Base-by-base conservation (phyloP, 495 filamentous ascomycete genomes). In the Letharia lupina region DNA sequence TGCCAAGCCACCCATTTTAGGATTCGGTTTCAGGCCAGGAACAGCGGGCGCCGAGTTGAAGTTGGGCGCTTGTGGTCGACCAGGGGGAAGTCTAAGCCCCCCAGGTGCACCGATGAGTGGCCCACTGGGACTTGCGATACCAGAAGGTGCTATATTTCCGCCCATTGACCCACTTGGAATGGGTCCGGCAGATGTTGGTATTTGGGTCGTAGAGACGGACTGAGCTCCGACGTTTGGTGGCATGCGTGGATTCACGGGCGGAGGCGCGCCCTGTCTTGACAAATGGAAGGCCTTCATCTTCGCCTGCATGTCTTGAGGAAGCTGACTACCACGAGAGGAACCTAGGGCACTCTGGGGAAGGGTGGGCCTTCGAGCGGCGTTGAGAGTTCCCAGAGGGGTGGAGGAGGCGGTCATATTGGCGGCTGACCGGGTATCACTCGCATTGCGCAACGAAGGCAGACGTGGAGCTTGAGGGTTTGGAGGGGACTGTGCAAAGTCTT, bases 251-350 rank as follows among this genome's bases (percentile, higher is more conserved):
- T 35, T 70, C 58, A 76, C 62, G 11, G 64, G 61, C 37, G 79
- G 78, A 45, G 82, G 82, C 35, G 78, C 77, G 60, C 83, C 83
- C 72, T 85, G 86, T 67, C 84, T 77, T 66, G 83, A 88, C 18
- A 89, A 72, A 63, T 89, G 87, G 62, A 92, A 91, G 3, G 88
- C 89, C 69, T 85, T 86, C 81, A 93, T 87, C 70, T 87, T 92
- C 45, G 87, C 89, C 78, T 89, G 84, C 67, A 97, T 85, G 67
- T 95, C 91, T 74, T 88, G 85, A 50, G 90, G 88, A 31, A 94
- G 76, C 40, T 82, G 80, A 62, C 81, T 81, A 9, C 75, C 75
- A 56, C 79, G 79, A 56, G 81, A 79, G 60, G 79, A 81, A 48
- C 85, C 84, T 71, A 87, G 79, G 13, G 84, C 82, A 13, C 78